Evolutionary conservation across 495 filamentous ascomycete species (phyloP).

Genomic region (Pyronema domesticum): DNA sequence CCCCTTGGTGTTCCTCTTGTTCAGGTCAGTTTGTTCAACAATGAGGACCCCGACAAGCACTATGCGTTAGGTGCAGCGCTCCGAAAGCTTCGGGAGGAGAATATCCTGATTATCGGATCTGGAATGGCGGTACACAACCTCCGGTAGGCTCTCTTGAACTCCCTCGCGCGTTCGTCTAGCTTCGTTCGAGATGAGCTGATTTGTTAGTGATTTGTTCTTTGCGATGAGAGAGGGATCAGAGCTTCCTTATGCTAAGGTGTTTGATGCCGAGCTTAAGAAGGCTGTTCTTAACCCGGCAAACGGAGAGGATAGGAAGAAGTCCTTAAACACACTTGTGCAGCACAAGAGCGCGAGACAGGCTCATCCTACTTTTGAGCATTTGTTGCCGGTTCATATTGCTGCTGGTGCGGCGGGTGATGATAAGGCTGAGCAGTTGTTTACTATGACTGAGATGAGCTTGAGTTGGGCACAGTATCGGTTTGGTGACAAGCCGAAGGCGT

Average conservation of each 20-base stretch:
- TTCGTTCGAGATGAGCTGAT: background rate
- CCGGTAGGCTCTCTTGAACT: slow-evolving; percentile 14
- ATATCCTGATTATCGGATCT: slow-evolving; percentile 53
- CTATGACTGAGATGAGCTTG: slow-evolving; percentile 45
- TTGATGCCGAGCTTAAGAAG: slow-evolving; percentile 61
- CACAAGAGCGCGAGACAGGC: slow-evolving; percentile 53
- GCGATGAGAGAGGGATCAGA: slow-evolving; percentile 31
- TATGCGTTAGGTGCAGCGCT: slow-evolving; percentile 56
- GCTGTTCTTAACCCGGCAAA: slow-evolving; percentile 37
- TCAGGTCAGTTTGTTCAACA: slow-evolving; percentile 58
- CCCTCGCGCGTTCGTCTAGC: background rate
- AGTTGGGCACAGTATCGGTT: slow-evolving; percentile 65
- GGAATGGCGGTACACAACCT: slow-evolving; percentile 86
- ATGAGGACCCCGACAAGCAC: slow-evolving; percentile 51
- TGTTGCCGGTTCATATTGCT: slow-evolving; percentile 60
- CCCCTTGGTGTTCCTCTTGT: slow-evolving; percentile 62
- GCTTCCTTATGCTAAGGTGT: slow-evolving; percentile 50
- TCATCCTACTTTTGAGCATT: slow-evolving; percentile 65
- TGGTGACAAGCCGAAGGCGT: slow-evolving; percentile 29
- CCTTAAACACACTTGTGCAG: slow-evolving; percentile 41
- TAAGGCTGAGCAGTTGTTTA: slow-evolving; percentile 44
- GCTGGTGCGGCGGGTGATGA: slow-evolving; percentile 53
- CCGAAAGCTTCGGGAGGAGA: slow-evolving; percentile 47
- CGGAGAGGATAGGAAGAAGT: slow-evolving; percentile 38
- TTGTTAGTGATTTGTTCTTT: slow-evolving; percentile 36